These are phyloP conservation scores for Salix udensis DNA, from an alignment of 345 rosid species.

Conservation along the genomic window DNA sequence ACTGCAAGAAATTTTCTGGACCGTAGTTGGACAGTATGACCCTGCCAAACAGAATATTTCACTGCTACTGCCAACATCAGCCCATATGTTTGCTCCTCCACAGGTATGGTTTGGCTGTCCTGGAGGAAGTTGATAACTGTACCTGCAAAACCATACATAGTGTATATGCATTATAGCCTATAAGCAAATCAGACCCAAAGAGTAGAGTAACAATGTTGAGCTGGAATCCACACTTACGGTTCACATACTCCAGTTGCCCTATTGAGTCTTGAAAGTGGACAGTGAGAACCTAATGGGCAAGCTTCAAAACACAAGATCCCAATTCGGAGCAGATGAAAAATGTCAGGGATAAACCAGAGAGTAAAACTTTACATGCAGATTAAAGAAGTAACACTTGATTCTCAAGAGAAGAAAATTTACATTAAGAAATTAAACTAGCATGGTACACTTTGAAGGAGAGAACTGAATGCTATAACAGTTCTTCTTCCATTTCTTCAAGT, in stretches of 20 bases:
- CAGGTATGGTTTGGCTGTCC: slow-evolving; percentile 71
- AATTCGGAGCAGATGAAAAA: slow-evolving; percentile 2
- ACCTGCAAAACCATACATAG: slow-evolving; percentile 42
- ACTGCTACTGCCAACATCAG: slow-evolving; percentile 55
- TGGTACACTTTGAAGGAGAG: background rate
- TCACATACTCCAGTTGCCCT: slow-evolving; percentile 49
- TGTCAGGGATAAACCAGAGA: background rate
- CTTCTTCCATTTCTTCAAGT: background rate
- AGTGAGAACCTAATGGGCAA: slow-evolving; percentile 65
- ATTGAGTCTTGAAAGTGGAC: slow-evolving; percentile 57
- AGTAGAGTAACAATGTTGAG: slow-evolving; percentile 2
- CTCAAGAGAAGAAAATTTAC: background rate
- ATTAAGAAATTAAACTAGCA: background rate
- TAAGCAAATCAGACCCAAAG: background rate
- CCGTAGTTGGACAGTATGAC: slow-evolving; percentile 77
- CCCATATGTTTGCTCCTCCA: slow-evolving; percentile 96
- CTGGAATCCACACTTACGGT: slow-evolving; percentile 47
- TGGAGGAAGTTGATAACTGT: slow-evolving; percentile 73
- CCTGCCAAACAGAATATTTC: slow-evolving; percentile 88
- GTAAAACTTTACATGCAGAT: background rate
- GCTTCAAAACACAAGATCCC: slow-evolving; percentile 38
- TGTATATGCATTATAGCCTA: background rate
- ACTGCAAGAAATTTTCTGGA: slow-evolving; percentile 54
- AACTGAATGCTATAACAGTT: background rate
- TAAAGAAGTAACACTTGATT: background rate